A percentile compares a stretch with the other conserved stretches of the same genome.
Evolutionary conservation across 495 filamentous ascomycete species (phyloP).

Genomic region (Aspergillus indologenus): DNA sequence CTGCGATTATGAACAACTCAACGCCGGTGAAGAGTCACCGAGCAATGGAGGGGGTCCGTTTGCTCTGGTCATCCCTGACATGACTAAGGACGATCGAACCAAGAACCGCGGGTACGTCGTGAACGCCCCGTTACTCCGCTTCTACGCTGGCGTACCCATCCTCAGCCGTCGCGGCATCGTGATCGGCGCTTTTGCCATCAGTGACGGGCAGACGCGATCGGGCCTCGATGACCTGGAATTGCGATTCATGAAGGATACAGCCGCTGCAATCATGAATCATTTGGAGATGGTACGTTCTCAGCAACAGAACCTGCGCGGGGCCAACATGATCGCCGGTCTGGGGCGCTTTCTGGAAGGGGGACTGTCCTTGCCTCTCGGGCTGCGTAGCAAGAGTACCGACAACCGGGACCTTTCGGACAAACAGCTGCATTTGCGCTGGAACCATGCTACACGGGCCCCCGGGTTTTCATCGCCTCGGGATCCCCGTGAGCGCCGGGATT

Average conservation of each 20-base stretch:
- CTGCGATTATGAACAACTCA: constrained; percentile 19
- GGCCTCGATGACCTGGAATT: constrained; percentile 18
- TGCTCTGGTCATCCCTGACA: constrained; percentile 23
- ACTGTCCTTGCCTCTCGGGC: not conserved
- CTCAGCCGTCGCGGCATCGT: constrained; percentile 51
- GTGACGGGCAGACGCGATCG: constrained; percentile 41
- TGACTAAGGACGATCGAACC: constrained; percentile 27
- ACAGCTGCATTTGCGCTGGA: not conserved
- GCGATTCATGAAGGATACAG: constrained; percentile 22
- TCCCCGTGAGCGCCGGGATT: not conserved
- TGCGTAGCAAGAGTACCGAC: not conserved
- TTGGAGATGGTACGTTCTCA: constrained; percentile 10
- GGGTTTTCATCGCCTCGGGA: not conserved
- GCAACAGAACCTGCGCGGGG: constrained; percentile 10
- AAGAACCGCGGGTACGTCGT: constrained; percentile 18
- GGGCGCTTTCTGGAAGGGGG: constrained; percentile 17
- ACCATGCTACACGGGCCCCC: not conserved
- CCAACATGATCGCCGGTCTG: constrained; percentile 15
- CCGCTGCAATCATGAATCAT: constrained; percentile 17
- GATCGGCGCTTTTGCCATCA: constrained; percentile 57
- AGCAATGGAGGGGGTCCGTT: not conserved
- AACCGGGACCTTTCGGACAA: not conserved
- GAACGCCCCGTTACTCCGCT: constrained; percentile 47
- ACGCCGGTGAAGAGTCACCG: constrained; percentile 11
- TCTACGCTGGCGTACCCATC: constrained; percentile 59